A percentile compares a stretch with the other conserved stretches of the same genome.
These are phyloP conservation scores for Scleroderma bovista DNA, from an alignment of 768 basidiomycete species.

Conservation along the genomic window DNA sequence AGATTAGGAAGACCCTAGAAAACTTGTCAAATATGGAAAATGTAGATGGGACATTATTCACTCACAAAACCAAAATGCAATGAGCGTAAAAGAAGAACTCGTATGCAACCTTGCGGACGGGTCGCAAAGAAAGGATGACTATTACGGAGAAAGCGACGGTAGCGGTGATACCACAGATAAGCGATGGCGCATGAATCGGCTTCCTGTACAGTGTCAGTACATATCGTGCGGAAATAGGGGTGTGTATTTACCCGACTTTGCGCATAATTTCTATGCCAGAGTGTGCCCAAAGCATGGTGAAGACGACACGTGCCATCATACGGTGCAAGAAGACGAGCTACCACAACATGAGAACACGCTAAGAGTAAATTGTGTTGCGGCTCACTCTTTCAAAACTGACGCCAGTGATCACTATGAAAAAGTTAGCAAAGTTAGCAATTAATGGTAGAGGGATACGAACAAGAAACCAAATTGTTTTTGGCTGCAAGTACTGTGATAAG, in stretches of 20 bases:
- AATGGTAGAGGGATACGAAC: too few species aligned
- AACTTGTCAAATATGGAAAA: neutral
- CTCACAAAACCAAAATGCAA: slow-evolving; percentile 35
- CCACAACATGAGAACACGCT: neutral
- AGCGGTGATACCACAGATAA: slow-evolving; percentile 28
- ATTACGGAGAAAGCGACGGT: slow-evolving; percentile 36
- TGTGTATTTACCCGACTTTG: neutral
- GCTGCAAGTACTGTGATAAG: too few species aligned
- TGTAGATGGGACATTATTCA: neutral
- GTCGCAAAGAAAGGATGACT: slow-evolving; percentile 40
- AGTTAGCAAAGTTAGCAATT: too few species aligned
- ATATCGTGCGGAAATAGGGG: neutral
- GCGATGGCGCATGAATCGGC: slow-evolving; percentile 7
- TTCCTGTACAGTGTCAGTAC: neutral
- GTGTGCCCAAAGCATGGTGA: slow-evolving; percentile 45
- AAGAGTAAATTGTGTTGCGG: slow-evolving; percentile 6
- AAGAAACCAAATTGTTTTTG: too few species aligned
- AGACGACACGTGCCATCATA: slow-evolving; percentile 37
- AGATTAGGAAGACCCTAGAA: slow-evolving; percentile 27
- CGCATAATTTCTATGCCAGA: slow-evolving; percentile 33
- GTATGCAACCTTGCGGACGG: slow-evolving; percentile 39
- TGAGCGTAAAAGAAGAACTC: slow-evolving; percentile 48
- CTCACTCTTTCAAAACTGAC: slow-evolving; percentile 6
- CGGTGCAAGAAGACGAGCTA: slow-evolving; percentile 38
- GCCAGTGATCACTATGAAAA: too few species aligned